Base-by-base conservation (phyloP, 345 rosid species). In the Populus pruinosa region DNA sequence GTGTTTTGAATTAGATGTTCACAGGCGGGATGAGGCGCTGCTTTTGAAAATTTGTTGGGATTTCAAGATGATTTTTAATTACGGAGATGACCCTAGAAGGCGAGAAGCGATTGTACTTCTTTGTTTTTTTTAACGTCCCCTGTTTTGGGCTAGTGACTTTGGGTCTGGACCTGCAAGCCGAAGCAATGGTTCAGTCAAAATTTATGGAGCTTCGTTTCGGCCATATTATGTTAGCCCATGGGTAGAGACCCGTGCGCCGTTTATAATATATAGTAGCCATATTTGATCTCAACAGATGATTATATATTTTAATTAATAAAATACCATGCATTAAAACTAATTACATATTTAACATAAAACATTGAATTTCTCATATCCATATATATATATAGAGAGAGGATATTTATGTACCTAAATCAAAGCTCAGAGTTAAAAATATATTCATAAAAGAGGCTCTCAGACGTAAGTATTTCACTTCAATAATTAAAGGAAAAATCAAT, bases 21-120 rank as follows among this genome's bases (percentile, higher is more conserved):
- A 21, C 64, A 47, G 79, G 86, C 84, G 88, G 88, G 86, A 41
- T 43, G 20, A 31, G 21, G 12, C 2, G 63, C 44, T 27, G 35
- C 67, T 49, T 83, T 83, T 78, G 79, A 82, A 69, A 39, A 39
- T 5, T 33, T 8, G 41, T 14, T 55, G 2, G 9, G 63, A 69
- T 78, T 80, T 79, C 8, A 38, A 73, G 43, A 29, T 27, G 17
- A 17, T 41, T 2, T 6, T 1, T 29, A 47, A 65, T 67, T 67
- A 85, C 86, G 29, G 17, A 70, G 62, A 47, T 73, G 67, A 56
- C 87, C 87, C 53, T n/a, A 0, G 1, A 66, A 18, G 13, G 2
- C 39, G 8, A 1, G 1, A 66, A 11, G 62, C 14, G 63, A 56
- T 10, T 56, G 29, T 0, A 56, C 63, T 1, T 56, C 7, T n/a